These are phyloP conservation scores for Gryganskiella cystojenkinii DNA, from an alignment of 192 early-diverging fungal species.

Conservation along the genomic window DNA sequence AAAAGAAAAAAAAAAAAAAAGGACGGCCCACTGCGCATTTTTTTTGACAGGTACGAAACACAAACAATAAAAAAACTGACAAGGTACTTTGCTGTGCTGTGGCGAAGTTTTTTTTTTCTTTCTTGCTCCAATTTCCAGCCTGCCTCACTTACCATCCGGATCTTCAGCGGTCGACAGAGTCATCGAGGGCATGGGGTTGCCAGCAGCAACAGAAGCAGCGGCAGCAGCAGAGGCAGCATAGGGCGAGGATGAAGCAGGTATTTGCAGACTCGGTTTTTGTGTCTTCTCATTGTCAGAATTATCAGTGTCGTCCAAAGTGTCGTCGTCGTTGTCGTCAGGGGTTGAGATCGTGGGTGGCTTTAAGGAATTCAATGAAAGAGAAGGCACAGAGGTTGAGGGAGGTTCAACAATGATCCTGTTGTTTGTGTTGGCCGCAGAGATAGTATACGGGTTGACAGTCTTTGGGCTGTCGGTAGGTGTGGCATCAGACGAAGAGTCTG, in stretches of 20 bases:
- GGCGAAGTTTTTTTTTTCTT: neutral
- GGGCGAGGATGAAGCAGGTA: conserved; percentile 1
- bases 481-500: neutral
- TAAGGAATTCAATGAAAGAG: conserved; percentile 14
- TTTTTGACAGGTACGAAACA: neutral
- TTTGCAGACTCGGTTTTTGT: conserved; percentile 10
- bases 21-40: neutral
- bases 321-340: neutral
- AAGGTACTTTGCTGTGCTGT: no score
- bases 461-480: neutral
- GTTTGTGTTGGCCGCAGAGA: neutral
- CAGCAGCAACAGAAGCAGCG: neutral
- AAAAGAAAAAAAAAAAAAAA: neutral
- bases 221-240: conserved; percentile 1
- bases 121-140: conserved; percentile 20
- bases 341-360: conserved; percentile 14
- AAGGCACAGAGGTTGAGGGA: conserved; percentile 3
- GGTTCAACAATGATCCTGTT: conserved; percentile 34
- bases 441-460: conserved; percentile 25
- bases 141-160: conserved; percentile 30
- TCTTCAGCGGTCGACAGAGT: conserved; percentile 39
- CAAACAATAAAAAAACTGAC: no score
- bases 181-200: conserved; percentile 17
- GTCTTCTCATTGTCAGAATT: conserved; percentile 29
- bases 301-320: conserved; percentile 13